Evolutionary conservation across 805 yeast genomes (phyloP).

Genomic region (Saitoella complicata): DNA sequence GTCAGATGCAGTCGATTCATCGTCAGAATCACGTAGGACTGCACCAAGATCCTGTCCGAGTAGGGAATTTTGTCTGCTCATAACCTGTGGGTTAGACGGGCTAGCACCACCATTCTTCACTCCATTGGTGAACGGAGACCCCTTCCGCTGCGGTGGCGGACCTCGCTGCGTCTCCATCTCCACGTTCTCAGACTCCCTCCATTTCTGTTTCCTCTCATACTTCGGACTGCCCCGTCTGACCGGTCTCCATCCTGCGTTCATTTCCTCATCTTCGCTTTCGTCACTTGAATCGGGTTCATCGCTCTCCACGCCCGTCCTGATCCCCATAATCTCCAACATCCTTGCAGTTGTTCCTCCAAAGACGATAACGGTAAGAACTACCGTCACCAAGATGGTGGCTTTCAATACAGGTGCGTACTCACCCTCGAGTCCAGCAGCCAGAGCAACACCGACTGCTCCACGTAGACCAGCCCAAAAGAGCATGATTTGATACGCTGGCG

Average conservation of each 20-base stretch:
- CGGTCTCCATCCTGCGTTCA: constrained; percentile 1
- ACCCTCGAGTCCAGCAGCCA: constrained; percentile 95
- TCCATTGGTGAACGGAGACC: not conserved
- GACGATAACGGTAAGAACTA: constrained; percentile 83
- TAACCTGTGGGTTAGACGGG: no score
- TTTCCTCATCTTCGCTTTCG: constrained; percentile 18
- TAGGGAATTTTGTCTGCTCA: no score
- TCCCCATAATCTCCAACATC: constrained; percentile 88
- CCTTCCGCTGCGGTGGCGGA: constrained; percentile 6
- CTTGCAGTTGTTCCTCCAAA: constrained; percentile 98
- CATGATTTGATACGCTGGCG: constrained; percentile 95
- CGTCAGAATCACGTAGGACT: no score
- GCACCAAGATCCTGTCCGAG: no score
- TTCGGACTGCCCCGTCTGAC: not conserved
- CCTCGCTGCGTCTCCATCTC: not conserved
- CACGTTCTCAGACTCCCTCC: not conserved
- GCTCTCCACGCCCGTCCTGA: constrained; percentile 78
- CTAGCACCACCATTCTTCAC: constrained; percentile 14
- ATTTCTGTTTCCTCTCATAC: not conserved
- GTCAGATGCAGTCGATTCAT: constrained; percentile 24
- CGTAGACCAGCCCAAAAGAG: constrained; percentile 98
- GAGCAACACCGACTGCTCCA: constrained; percentile 98
- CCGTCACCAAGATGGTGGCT: constrained; percentile 93
- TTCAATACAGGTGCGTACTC: constrained; percentile 73
- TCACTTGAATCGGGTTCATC: constrained; percentile 87